phyloP scores from a whole-genome alignment of 768 basidiomycete genomes.

The Artomyces pyxidatus region DNA sequence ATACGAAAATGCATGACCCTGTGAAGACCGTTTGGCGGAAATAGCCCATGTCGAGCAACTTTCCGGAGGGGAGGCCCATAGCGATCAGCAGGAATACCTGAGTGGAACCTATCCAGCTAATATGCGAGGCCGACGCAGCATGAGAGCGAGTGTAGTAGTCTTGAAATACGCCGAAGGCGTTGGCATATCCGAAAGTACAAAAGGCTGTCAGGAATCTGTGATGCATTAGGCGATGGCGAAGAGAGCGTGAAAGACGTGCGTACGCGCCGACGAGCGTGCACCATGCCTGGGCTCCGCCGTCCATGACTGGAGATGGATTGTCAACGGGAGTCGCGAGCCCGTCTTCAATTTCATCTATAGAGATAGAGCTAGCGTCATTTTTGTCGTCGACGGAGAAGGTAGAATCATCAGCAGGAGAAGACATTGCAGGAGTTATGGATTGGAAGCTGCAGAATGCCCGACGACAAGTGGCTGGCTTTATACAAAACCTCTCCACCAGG shows the following conservation, averaged over 20 bases:
- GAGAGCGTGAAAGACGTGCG: neutral
- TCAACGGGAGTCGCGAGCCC: too few relatives aligned
- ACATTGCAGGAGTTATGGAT: too few relatives aligned
- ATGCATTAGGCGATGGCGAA: neutral
- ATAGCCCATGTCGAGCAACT: conserved; percentile 40
- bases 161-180: conserved; percentile 15
- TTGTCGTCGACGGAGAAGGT: too few relatives aligned
- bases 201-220: neutral
- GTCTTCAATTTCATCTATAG: too few relatives aligned
- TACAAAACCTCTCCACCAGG: too few relatives aligned
- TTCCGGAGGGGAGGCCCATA: conserved; percentile 32
- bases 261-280: conserved; percentile 1
- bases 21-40: conserved; percentile 28
- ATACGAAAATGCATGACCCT: conserved; percentile 17
- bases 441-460: too few relatives aligned
- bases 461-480: too few relatives aligned
- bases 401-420: too few relatives aligned
- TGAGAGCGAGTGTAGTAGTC: conserved; percentile 9
- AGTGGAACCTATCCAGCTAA: conserved; percentile 43
- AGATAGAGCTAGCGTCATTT: too few relatives aligned
- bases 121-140: conserved; percentile 6
- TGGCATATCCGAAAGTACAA: conserved; percentile 11
- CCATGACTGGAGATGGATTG: too few relatives aligned
- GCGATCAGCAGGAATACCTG: conserved; percentile 39
- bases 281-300: too few relatives aligned